Evolutionary conservation across 1,139 yeast genomes (phyloP).

Genomic region (Candida smagusa): DNA sequence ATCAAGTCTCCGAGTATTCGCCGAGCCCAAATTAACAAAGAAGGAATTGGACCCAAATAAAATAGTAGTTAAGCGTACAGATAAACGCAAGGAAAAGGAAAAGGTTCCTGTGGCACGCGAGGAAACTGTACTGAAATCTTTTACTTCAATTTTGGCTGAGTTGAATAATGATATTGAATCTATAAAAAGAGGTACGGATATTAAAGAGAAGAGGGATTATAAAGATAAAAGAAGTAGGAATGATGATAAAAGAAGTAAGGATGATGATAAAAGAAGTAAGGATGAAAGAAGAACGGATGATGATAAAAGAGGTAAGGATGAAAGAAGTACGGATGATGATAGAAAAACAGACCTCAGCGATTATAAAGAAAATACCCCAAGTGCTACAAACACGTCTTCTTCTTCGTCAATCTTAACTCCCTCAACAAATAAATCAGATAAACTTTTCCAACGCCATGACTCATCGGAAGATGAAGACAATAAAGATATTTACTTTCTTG

Average conservation of each 20-base stretch:
- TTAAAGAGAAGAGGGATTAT: neutral
- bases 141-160: slow-evolving; percentile 6
- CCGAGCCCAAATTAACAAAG: neutral
- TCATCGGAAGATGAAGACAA: slow-evolving; percentile 3
- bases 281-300: neutral
- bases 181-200: slow-evolving; percentile 2
- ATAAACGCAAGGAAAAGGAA: neutral
- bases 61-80: neutral
- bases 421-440: neutral
- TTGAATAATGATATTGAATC: slow-evolving; percentile 6
- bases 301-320: neutral
- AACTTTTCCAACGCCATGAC: neutral
- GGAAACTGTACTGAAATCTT: neutral
- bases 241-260: neutral
- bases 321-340: neutral
- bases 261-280: slow-evolving; percentile 1
- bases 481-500: slow-evolving; percentile 6
- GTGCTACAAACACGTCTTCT: neutral
- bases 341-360: neutral
- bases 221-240: neutral
- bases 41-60: neutral
- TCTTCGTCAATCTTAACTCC: no score
- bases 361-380: neutral
- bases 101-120: neutral
- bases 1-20: neutral